A percentile compares a stretch with the other conserved stretches of the same genome.
Evolutionary conservation across 306 rosid species (phyloP).

Genomic region (Malus sylvestris): DNA sequence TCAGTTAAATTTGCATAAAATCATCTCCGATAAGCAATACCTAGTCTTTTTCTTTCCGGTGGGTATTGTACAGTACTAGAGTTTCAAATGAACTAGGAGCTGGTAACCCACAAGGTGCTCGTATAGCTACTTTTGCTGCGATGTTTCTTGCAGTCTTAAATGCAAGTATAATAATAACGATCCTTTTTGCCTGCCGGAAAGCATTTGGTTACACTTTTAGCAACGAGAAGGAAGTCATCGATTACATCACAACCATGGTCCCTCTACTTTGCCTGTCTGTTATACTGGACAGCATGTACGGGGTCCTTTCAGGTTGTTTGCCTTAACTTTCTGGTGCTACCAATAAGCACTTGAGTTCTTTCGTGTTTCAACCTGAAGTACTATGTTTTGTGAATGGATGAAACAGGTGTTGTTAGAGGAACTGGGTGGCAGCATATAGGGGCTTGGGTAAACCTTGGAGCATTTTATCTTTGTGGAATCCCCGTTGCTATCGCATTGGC

Average conservation of each 20-base stretch:
- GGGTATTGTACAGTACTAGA: slow-evolving; percentile 37
- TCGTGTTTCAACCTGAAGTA: background rate
- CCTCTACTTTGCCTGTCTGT: slow-evolving; percentile 49
- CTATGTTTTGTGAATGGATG: background rate
- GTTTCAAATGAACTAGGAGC: slow-evolving; percentile 77
- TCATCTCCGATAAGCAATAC: no score
- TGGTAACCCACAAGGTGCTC: slow-evolving; percentile 50
- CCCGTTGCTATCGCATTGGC: slow-evolving; percentile 48
- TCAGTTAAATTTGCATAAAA: background rate
- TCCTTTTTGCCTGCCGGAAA: slow-evolving; percentile 34
- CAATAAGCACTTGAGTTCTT: background rate
- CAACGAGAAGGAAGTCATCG: slow-evolving; percentile 56
- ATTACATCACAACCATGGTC: slow-evolving; percentile 57
- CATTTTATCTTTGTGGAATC: slow-evolving; percentile 69
- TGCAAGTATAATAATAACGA: slow-evolving; percentile 25
- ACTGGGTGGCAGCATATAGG: slow-evolving; percentile 76
- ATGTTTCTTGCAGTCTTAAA: slow-evolving; percentile 33
- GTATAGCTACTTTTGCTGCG: slow-evolving; percentile 38
- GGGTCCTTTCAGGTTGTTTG: slow-evolving; percentile 46
- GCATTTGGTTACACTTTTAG: slow-evolving; percentile 50
- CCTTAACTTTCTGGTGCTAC: no score
- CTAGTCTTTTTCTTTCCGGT: background rate
- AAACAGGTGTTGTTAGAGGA: slow-evolving; percentile 61
- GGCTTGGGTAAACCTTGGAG: slow-evolving; percentile 59
- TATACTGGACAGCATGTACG: slow-evolving; percentile 51